phyloP scores from a whole-genome alignment of 768 basidiomycete genomes.

The Suillus alpinus region DNA sequence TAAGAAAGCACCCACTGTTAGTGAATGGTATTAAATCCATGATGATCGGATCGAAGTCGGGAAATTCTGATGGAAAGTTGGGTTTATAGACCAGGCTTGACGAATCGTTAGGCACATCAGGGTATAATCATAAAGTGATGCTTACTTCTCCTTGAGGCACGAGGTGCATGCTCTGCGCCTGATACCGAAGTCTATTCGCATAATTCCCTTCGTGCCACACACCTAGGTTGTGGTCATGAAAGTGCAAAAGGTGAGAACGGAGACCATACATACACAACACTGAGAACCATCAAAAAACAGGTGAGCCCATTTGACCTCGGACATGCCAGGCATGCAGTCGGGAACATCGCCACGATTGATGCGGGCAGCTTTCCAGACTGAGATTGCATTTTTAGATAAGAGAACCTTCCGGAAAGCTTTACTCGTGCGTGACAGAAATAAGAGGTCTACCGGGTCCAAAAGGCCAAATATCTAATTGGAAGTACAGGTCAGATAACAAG shows the following conservation, averaged over 20 bases:
- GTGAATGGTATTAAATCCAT: constrained; percentile 32
- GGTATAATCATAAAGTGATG: neutral
- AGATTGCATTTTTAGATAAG: constrained; percentile 13
- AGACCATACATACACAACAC: constrained; percentile 15
- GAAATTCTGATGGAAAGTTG: constrained; percentile 23
- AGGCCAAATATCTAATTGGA: constrained; percentile 24
- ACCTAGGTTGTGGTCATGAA: constrained; percentile 4
- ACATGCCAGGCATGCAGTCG: constrained; percentile 19
- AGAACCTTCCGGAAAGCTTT: constrained; percentile 27
- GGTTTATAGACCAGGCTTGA: constrained; percentile 6
- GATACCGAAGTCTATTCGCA: constrained; percentile 16
- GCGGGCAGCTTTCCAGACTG: constrained; percentile 24
- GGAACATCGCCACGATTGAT: constrained; percentile 13
- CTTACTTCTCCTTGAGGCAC: constrained; percentile 19
- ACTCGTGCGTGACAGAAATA: constrained; percentile 27
- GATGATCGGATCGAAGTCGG: constrained; percentile 23
- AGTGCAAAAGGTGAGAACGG: neutral
- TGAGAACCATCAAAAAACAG: constrained; percentile 20
- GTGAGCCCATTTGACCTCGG: constrained; percentile 26
- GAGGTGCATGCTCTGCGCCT: constrained; percentile 13
- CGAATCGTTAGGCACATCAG: constrained; percentile 16
- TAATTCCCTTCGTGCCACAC: constrained; percentile 14
- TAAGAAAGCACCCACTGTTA: constrained; percentile 19
- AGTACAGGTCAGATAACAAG: neutral
- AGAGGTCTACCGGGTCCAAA: constrained; percentile 30